Percentiles rank a stretch among this genome's conserved stretches.
Evolutionary conservation across 768 basidiomycete genomes (phyloP).

Genomic region (Agaricus blazei): DNA sequence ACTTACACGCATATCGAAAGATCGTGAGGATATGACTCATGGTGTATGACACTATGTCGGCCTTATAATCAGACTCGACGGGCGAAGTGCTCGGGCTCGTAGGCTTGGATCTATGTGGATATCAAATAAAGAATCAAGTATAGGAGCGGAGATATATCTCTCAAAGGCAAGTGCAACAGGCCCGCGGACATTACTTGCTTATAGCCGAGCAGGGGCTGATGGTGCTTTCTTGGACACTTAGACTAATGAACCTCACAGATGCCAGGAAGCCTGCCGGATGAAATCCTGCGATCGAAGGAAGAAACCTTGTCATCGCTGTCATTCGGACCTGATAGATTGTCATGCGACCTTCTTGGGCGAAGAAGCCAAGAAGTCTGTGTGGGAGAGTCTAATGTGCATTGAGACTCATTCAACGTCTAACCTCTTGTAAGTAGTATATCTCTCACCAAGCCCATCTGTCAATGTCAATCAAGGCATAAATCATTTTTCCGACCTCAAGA

Average conservation of each 20-base stretch:
- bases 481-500: conserved; percentile 24
- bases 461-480: not conserved
- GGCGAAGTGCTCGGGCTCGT: conserved; percentile 57
- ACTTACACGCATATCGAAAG: conserved; percentile 39
- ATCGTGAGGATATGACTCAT: conserved; percentile 28
- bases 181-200: conserved; percentile 68
- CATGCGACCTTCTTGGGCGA: conserved; percentile 78
- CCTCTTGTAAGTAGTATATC: conserved; percentile 44
- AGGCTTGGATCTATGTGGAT: conserved; percentile 78
- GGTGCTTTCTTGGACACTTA: not conserved
- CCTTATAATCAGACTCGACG: conserved; percentile 49
- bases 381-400: conserved; percentile 50
- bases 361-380: conserved; percentile 51
- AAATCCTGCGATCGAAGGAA: conserved; percentile 11
- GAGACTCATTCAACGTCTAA: conserved; percentile 85
- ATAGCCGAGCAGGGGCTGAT: conserved; percentile 65
- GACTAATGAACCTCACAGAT: conserved; percentile 29
- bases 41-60: conserved; percentile 22
- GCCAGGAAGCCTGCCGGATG: conserved; percentile 28
- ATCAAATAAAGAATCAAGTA: conserved; percentile 62
- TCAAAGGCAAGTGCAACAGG: conserved; percentile 52
- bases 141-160: conserved; percentile 47
- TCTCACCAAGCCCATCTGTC: not conserved
- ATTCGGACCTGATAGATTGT: conserved; percentile 61
- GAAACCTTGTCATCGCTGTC: conserved; percentile 62